Conservation (phyloP, 352 stramenopile species). For the Elongisporangium anandrum region DNA sequence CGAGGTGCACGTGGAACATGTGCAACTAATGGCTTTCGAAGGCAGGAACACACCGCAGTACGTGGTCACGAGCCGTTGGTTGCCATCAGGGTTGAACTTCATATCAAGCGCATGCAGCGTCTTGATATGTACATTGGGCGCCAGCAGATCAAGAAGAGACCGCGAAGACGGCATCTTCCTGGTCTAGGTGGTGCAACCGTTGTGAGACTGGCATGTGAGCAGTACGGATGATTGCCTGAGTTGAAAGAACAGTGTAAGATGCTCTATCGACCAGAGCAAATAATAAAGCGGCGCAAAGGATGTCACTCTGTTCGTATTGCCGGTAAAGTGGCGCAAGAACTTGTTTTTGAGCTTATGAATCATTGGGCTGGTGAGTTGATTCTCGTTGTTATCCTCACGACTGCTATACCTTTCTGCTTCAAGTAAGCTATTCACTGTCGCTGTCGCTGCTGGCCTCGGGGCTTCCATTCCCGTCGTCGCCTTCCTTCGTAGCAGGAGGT, state of each 20-base stretch:
- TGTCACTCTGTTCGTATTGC: constrained; percentile 72
- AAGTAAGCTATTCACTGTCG: constrained; percentile 47
- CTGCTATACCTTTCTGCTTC: background rate
- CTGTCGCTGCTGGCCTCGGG: constrained; percentile 72
- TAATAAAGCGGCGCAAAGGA: constrained; percentile 51
- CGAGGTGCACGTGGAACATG: constrained; percentile 54
- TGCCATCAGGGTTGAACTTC: constrained; percentile 84
- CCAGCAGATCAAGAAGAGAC: constrained; percentile 80
- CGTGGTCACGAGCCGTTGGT: constrained; percentile 78
- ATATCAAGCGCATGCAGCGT: constrained; percentile 74
- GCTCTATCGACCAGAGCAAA: background rate
- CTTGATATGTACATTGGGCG: constrained; percentile 42
- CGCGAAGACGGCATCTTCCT: constrained; percentile 79
- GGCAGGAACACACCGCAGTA: constrained; percentile 77
- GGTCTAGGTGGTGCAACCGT: constrained; percentile 73
- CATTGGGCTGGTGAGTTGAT: no score
- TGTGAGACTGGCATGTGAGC: constrained; percentile 58
- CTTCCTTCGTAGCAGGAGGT: constrained; percentile 16
- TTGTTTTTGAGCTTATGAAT: constrained; percentile 90
- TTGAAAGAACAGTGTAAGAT: background rate
- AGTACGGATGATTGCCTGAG: constrained; percentile 53
- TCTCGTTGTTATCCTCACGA: background rate
- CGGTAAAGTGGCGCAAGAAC: constrained; percentile 84
- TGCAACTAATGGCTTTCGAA: constrained; percentile 81
- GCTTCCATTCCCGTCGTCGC: constrained; percentile 38